Evolutionary conservation across 2,329 filamentous ascomycete species (phyloP).

Genomic region (Cladosporium sp.): DNA sequence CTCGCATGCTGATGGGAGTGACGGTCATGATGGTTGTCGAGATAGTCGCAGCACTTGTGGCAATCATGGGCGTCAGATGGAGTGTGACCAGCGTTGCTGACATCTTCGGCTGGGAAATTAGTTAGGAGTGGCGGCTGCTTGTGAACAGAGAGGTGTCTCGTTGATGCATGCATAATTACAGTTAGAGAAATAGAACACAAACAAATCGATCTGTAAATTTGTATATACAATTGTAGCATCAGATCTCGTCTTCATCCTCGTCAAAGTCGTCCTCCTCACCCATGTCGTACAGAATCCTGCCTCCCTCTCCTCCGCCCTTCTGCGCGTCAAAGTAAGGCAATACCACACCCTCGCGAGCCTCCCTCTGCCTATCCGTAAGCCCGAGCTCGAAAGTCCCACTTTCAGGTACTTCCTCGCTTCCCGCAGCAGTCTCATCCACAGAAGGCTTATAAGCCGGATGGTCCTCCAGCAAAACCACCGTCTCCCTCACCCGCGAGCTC

Average conservation of each 20-base stretch:
- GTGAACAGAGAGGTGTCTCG: background rate
- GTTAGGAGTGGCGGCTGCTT: background rate
- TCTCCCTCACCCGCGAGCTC: constrained; percentile 33
- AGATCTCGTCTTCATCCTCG: constrained; percentile 92
- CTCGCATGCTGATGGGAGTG: constrained; percentile 82
- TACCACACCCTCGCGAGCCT: constrained; percentile 83
- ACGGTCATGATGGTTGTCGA: constrained; percentile 74
- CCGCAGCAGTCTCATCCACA: constrained; percentile 19
- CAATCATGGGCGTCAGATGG: constrained; percentile 71
- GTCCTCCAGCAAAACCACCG: constrained; percentile 67
- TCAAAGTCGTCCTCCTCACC: constrained; percentile 95
- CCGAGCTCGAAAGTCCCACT: constrained; percentile 75
- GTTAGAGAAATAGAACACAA: background rate
- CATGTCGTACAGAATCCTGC: constrained; percentile 95
- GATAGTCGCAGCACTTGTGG: constrained; percentile 67
- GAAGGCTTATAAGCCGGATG: constrained; percentile 62
- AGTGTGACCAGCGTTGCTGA: constrained; percentile 79
- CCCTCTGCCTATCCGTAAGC: constrained; percentile 85
- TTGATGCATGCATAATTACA: background rate
- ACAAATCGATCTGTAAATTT: background rate
- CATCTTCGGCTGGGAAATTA: constrained; percentile 76
- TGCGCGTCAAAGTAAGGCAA: constrained; percentile 97
- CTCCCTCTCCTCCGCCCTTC: constrained; percentile 77
- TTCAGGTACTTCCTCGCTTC: constrained; percentile 46
- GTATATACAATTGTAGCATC: constrained; percentile 21